Base-by-base conservation (phyloP, 352 stramenopile species). In the Pythium dissotocum region DNA sequence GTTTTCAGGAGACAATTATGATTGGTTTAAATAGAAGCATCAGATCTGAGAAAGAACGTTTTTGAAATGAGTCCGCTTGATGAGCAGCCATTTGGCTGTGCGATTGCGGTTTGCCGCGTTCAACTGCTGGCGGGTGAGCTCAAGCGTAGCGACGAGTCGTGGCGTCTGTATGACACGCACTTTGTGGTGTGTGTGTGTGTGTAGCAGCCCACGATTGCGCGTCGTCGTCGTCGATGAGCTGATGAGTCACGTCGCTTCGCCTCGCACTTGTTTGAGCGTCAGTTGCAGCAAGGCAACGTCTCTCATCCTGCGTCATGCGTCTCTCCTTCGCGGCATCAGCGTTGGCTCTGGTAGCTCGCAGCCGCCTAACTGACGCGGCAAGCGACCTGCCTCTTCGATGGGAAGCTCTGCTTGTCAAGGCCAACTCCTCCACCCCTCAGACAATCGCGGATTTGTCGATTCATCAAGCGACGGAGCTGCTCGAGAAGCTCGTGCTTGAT, bases 401-500 rank as follows among this genome's bases (percentile, higher is more conserved):
- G 64, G 44, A 26, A 13, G 35, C 46, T 9, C 57, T 70, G 7
- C 57, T 35, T 26, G 56, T 7, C 7, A 63, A 69, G 24, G 54
- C 44, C 24, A 44, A 10, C 13, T 30, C 1, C 18, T 32, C 24
- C 1, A 21, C 18, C 14, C 24, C 18, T 7, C 14, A 2, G 26
- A 9, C 2, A 12, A 44, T 28, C 4, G n/a, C 18, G 38, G 38
- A 10, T 52, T 24, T 9, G 18, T 68, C 2, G 8, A 4, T 51
- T 51, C 2, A 46, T 4, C 53, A 59, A 8, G 66, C 60, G 6
- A 28, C 18, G 0, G 21, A 26, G 14, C n/a, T 67, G 1, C 59
- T 72, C 10, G 59, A 72, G 4, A 14, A 42, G 1, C 16, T 66
- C 5, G 52, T 61, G 60, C 60, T 74, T n/a, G 14, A 48, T 30